Percentiles rank a stretch among this genome's conserved stretches.
phyloP scores from a whole-genome alignment of 176 grass and related monocot species.

The Tillandsia fasciculata region DNA sequence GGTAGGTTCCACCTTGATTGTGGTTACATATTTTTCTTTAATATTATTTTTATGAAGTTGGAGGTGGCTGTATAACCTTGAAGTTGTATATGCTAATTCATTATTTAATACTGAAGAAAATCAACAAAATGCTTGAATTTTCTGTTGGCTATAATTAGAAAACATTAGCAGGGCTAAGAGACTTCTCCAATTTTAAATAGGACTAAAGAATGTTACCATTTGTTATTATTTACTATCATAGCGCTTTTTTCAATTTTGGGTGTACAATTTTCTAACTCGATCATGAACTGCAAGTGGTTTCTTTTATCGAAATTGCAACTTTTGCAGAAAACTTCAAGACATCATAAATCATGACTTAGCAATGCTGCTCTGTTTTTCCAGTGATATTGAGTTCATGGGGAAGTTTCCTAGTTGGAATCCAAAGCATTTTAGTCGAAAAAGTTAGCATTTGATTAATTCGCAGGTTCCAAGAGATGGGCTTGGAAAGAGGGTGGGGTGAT shows the following conservation, averaged over 20 bases:
- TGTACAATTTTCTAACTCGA: no score
- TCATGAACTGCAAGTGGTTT: no score
- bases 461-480: conserved; percentile 96
- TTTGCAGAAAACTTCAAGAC: no score
- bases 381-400: no score
- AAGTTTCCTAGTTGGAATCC: background rate
- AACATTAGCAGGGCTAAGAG: background rate
- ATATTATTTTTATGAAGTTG: no score
- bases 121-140: background rate
- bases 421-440: background rate
- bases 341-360: no score
- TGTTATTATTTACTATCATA: background rate
- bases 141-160: background rate
- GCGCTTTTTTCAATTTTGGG: background rate
- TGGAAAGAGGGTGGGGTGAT: conserved; percentile 98
- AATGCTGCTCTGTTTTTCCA: no score
- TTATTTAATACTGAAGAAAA: background rate
- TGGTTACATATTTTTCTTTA: no score
- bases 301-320: no score
- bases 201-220: background rate
- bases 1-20: no score
- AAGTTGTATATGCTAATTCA: background rate
- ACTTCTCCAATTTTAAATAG: background rate
- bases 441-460: conserved; percentile 7
- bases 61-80: background rate